These are phyloP conservation scores for Hypericum androsaemum DNA, from an alignment of 345 rosid species.

Conservation along the genomic window DNA sequence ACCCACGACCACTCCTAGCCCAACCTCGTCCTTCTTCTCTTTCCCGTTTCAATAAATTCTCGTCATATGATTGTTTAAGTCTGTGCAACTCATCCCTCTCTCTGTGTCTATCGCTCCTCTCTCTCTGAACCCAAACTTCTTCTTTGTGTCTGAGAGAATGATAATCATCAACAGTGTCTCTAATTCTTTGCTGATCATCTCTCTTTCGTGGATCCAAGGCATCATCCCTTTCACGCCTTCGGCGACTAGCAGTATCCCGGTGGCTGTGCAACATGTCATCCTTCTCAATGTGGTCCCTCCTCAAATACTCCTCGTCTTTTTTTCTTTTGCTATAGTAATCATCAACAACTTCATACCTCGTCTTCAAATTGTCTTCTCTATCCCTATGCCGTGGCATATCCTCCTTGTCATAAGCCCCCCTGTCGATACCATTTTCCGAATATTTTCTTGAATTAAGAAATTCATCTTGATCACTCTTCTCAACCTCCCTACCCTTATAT, in stretches of 20 bases:
- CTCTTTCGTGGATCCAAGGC: slow-evolving; percentile 57
- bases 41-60: slow-evolving; percentile 46
- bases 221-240: slow-evolving; percentile 74
- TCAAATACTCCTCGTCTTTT: slow-evolving; percentile 60
- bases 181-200: slow-evolving; percentile 64
- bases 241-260: slow-evolving; percentile 53
- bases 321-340: slow-evolving; percentile 67
- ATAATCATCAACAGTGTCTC: slow-evolving; percentile 61
- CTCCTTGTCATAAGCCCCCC: slow-evolving; percentile 51
- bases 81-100: slow-evolving; percentile 61
- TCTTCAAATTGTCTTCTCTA: slow-evolving; percentile 51
- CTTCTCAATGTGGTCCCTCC: slow-evolving; percentile 52
- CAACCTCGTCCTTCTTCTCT: slow-evolving; percentile 58
- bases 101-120: slow-evolving; percentile 62
- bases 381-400: slow-evolving; percentile 40
- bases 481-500: slow-evolving; percentile 56
- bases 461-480: slow-evolving; percentile 59
- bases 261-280: slow-evolving; percentile 49
- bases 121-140: slow-evolving; percentile 59
- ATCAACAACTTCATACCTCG: slow-evolving; percentile 42
- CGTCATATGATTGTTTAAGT: slow-evolving; percentile 48
- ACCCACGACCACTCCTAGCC: slow-evolving; percentile 45
- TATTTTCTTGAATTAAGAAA: slow-evolving; percentile 51
- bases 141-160: slow-evolving; percentile 69
- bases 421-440: slow-evolving; percentile 53